phyloP scores from a whole-genome alignment of 148 eudicot species.

The Rhododendron molle region DNA sequence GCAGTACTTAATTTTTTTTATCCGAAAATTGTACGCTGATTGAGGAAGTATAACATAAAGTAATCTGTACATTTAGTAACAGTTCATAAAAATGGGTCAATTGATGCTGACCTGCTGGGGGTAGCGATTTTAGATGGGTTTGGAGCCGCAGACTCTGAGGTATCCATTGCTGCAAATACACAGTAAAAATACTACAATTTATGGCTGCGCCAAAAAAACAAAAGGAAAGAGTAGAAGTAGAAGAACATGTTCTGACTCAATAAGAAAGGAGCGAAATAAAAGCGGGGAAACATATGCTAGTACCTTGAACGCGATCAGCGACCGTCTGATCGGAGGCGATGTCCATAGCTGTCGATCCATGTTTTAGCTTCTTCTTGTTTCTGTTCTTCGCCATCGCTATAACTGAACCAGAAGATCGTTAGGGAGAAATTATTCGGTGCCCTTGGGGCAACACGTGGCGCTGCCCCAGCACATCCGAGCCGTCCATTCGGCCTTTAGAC shows the following conservation, averaged over 20 bases:
- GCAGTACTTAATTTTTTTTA: no score
- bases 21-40: no score
- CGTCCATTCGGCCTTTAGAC: no score
- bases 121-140: slow-evolving; percentile 11
- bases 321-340: slow-evolving; percentile 19
- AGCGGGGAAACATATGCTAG: not conserved
- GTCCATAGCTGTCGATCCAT: slow-evolving; percentile 42
- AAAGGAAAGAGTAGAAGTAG: not conserved
- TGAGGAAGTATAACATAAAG: no score
- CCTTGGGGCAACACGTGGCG: no score
- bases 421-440: no score
- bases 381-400: slow-evolving; percentile 66
- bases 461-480: no score
- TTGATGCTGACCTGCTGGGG: slow-evolving; percentile 29
- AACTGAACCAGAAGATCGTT: not conserved
- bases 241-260: not conserved
- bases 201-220: not conserved
- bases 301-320: slow-evolving; percentile 43
- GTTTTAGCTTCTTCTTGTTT: slow-evolving; percentile 46
- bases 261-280: not conserved
- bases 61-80: not conserved
- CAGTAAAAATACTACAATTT: not conserved
- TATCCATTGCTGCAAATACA: slow-evolving; percentile 56
- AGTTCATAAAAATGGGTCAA: not conserved
- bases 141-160: slow-evolving; percentile 41